Evolutionary conservation across 306 rosid species (phyloP), one percentile per base, ranked within the genome.

Genomic region (Hippophae tibetana): DNA sequence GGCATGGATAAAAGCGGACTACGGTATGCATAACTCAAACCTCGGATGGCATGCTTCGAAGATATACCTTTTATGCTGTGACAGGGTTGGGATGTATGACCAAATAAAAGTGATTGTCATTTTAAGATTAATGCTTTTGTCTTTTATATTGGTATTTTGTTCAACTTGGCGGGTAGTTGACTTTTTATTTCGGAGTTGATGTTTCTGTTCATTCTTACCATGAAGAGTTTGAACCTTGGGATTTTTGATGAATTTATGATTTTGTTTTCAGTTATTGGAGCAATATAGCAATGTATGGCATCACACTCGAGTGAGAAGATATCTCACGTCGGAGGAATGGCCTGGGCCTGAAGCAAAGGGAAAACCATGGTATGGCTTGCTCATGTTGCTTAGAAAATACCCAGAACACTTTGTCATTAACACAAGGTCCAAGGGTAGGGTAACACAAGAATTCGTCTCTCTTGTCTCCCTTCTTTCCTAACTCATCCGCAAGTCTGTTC

Each of bases 351-450:
- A 93, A 70, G 82, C 99, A 52, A 93, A 93, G 82, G 95, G 90
- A 52, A 93, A 93, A 72, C 99, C 97, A 0, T 93, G 99, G 99
- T 88, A 82, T 53, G 97, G 97, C 42, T 75, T 93, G 70, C 95
- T 93, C 18, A 88, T 84, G 97, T 72, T 88, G 76, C 75, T 93
- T 57, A 85, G 99, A 69, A 93, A 88, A 78, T 93, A 93, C 74
- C 99, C 99, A 1, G 99, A 93, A 72, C 99, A 92, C 65, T 92
- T 92, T 56, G 98, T 92, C 75, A 87, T 92, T 75, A 88, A 88
- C 89, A 92, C 96, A 9, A 80, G 99, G 75, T 88, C 97, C 68
- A 93, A 93, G 80, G 94, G 90, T 50, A 75, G 96, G 43, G 48
- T 86, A 54, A 84, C 99, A 3, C 75, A 57, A 55, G 99, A 93